Evolutionary conservation across 305 asterid genomes (phyloP), one percentile per base, ranked within the genome.

Genomic region (Fraxinus floribunda): DNA sequence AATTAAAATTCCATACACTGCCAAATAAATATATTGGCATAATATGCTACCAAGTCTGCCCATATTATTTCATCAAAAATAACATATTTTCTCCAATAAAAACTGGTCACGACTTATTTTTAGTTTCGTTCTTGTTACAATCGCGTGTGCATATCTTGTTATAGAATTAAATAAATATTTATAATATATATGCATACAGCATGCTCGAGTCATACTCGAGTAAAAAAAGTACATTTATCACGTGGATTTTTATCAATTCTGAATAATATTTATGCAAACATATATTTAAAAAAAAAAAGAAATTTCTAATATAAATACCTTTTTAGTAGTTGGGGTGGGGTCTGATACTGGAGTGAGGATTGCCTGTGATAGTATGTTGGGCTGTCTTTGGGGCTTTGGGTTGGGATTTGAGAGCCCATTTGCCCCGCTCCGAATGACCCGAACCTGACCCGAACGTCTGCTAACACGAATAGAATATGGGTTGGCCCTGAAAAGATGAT

Each of bases 271-370:
- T 41, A 16, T 44, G 13, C 29, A 18, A 55, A 55, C 24, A 55
- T 16, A 57, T 57, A 57, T 57, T n/a, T 32, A 1, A 5, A 7
- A n/a, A 20, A n/a, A 18, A 5, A 57, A 57, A 0, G 68, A 6
- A 57, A 55, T 0, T 55, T 55, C 66, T 55, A n/a, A 57, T 57
- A 18, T 60, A 6, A 7, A 15, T 64, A 92, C 98, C 97, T 93
- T 94, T 76, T 89, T 89, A 0, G 91, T 88, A 32, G 94, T 88
- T 2, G 93, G 82, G 10, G 94, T 89, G 55, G 92, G 90, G 38
- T 90, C 94, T 1, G 97, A 88, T 13, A 93, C 89, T 22, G 95
- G 97, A 77, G 85, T 88, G 44, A 91, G 87, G 10, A 94, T 30
- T 81, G 94, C 95, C 32, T 81, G 91, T 20, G 89, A 81, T 46